These are phyloP conservation scores for Hebeloma cylindrosporum DNA, from an alignment of 768 basidiomycete species.

Conservation along the genomic window DNA sequence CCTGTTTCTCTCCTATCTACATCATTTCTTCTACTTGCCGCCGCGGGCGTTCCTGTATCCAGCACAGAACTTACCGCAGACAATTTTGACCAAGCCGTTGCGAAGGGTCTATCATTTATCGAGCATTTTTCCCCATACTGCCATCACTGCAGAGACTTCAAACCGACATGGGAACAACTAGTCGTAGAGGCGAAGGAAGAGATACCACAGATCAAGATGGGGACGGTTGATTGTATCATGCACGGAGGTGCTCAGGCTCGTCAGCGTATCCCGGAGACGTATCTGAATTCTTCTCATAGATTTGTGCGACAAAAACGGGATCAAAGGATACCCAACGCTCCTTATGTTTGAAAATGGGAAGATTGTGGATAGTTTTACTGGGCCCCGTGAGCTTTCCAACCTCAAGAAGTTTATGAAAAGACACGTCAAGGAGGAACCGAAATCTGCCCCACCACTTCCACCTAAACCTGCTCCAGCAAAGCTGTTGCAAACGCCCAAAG, in stretches of 20 bases:
- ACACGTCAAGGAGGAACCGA: constrained; percentile 29
- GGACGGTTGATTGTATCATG: constrained; percentile 43
- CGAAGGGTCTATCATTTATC: constrained; percentile 72
- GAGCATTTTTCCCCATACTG: constrained; percentile 91
- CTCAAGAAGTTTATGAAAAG: constrained; percentile 56
- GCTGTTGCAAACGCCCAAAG: constrained; percentile 16
- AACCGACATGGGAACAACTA: constrained; percentile 79
- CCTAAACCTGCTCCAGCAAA: background rate
- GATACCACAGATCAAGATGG: constrained; percentile 57
- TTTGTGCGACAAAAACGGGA: constrained; percentile 67
- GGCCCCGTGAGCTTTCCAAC: constrained; percentile 50
- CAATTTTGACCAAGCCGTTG: constrained; percentile 53
- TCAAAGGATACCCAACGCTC: constrained; percentile 76
- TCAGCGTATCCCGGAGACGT: background rate
- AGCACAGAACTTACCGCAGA: constrained; percentile 52
- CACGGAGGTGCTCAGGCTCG: constrained; percentile 23
- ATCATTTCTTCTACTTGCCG: constrained; percentile 29
- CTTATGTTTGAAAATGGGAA: constrained; percentile 70
- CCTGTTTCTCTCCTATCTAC: constrained; percentile 29
- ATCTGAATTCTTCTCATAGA: no score
- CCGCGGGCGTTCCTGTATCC: constrained; percentile 32
- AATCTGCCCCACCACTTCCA: constrained; percentile 12
- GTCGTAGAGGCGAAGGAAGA: constrained; percentile 50
- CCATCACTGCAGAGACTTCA: constrained; percentile 73
- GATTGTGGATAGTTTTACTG: constrained; percentile 54